These are phyloP conservation scores for Naganishia albida DNA, from an alignment of 1,284 basidiomycete species.

Conservation along the genomic window DNA sequence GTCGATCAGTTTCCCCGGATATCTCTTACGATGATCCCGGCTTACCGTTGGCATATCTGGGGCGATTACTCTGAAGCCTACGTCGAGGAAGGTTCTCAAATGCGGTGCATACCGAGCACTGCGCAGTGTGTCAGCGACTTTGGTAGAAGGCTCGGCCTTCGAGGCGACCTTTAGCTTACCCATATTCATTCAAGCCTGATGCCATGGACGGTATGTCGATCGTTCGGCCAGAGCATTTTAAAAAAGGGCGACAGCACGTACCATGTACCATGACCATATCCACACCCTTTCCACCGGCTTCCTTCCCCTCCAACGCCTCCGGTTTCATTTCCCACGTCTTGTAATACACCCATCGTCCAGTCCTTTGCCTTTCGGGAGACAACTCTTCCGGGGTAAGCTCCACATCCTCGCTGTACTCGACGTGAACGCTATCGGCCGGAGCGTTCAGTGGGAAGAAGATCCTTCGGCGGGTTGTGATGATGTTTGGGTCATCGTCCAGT, in stretches of 20 bases:
- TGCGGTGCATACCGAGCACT: constrained; percentile 54
- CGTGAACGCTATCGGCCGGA: constrained; percentile 45
- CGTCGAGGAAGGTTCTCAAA: constrained; percentile 53
- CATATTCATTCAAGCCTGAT: constrained; percentile 55
- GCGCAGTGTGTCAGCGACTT: no score
- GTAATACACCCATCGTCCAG: constrained; percentile 53
- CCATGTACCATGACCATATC: constrained; percentile 54
- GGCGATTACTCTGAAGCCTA: constrained; percentile 57
- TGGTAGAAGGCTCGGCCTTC: no score
- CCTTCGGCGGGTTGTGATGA: constrained; percentile 45
- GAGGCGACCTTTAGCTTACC: constrained; percentile 33
- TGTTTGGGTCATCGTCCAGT: constrained; percentile 43
- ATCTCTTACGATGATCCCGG: no score
- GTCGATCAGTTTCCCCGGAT: no score
- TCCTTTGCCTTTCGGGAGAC: constrained; percentile 37
- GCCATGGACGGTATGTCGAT: background rate
- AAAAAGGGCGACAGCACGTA: constrained; percentile 34
- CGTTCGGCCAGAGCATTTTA: background rate
- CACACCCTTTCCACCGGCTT: constrained; percentile 45
- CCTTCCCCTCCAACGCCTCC: constrained; percentile 46
- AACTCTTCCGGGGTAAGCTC: constrained; percentile 46
- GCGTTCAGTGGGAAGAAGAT: constrained; percentile 47
- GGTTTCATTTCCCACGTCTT: constrained; percentile 50
- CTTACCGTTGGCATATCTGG: constrained; percentile 58
- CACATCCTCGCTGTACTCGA: constrained; percentile 50